Base-by-base conservation (phyloP, 148 eudicot genomes). In the Linanthus parryae region DNA sequence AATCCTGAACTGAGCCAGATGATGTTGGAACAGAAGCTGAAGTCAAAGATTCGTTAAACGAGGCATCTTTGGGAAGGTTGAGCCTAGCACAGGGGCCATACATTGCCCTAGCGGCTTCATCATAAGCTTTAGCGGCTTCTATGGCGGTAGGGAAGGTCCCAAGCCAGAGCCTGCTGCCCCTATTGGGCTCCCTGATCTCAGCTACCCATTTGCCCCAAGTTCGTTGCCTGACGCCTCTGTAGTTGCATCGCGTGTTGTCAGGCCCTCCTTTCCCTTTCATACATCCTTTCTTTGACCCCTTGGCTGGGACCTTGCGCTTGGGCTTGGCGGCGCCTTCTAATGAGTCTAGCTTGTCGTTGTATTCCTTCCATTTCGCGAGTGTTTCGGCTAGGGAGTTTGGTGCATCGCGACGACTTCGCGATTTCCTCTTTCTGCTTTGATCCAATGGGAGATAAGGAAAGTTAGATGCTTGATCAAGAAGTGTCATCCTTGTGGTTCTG, bases 141-240 rank as follows among this genome's bases (percentile, higher is more conserved):
- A 74, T 0, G 0, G 91, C 97, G 8, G 75, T 83, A 0, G 78
- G 67, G 56, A 75, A 90, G 13, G 97, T 90, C 15, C 97, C 97
- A 17, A 90, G 71, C 97, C 97, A 90, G 0, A 90, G 69, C 70
- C 97, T 80, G 12, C 46, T 73, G 21, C 95, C 92, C 16, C 88
- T 65, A 23, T 80, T 83, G 0, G 97, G 94, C 60, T 80, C 81
- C 27, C 97, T 56, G 44, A 89, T 85, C 64, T 89, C 97, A 2
- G 95, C 85, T 38, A 89, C 97, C 97, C 97, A 89, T 73, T 82
- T 89, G 3, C 97, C 97, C 97, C 95, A 89, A 23, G 79, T 80
- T 54, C 97, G 75, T 55, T 89, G 97, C 54, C 97, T 73, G 26
- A 89, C 97, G 3, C 97, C 95, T 36, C 97, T 70, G 37, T 66